These are phyloP conservation scores for Ganoderma sinense DNA, from an alignment of 1,284 basidiomycete genomes.

Conservation along the genomic window DNA sequence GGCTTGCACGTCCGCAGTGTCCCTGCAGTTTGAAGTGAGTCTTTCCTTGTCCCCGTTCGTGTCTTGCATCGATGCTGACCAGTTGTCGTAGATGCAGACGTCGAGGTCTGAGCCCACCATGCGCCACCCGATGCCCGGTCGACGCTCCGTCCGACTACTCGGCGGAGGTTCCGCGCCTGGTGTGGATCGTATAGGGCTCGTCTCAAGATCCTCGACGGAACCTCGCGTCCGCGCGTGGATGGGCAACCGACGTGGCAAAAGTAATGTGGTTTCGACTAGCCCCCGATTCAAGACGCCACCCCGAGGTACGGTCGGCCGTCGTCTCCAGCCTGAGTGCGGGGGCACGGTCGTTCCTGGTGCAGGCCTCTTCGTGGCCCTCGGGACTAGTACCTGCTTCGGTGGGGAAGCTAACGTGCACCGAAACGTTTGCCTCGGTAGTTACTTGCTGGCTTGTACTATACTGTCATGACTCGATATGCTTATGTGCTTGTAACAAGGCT, in stretches of 20 bases:
- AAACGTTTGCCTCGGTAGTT: neutral
- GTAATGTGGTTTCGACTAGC: slow-evolving; percentile 13
- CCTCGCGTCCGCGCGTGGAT: slow-evolving; percentile 1
- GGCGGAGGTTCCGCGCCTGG: too few relatives aligned
- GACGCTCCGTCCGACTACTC: too few relatives aligned
- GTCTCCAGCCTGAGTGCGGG: too few relatives aligned
- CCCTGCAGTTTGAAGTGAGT: neutral
- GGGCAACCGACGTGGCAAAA: neutral
- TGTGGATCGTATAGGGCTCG: too few relatives aligned
- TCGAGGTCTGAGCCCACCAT: neutral
- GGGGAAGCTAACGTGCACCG: slow-evolving; percentile 24
- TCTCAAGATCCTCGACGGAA: neutral
- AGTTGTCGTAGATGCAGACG: neutral
- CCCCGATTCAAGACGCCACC: slow-evolving; percentile 19
- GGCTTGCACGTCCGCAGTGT: neutral
- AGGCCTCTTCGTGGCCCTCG: slow-evolving; percentile 2
- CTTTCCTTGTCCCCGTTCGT: neutral
- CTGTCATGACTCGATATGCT: neutral
- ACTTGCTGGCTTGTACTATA: neutral
- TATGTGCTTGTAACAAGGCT: neutral
- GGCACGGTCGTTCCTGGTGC: too few relatives aligned
- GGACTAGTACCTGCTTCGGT: slow-evolving; percentile 20
- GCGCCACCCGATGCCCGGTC: too few relatives aligned
- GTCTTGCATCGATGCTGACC: neutral
- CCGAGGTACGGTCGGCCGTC: slow-evolving; percentile 1